Conservation (phyloP, 768 basidiomycete species). For the Auricularia sp. region DNA sequence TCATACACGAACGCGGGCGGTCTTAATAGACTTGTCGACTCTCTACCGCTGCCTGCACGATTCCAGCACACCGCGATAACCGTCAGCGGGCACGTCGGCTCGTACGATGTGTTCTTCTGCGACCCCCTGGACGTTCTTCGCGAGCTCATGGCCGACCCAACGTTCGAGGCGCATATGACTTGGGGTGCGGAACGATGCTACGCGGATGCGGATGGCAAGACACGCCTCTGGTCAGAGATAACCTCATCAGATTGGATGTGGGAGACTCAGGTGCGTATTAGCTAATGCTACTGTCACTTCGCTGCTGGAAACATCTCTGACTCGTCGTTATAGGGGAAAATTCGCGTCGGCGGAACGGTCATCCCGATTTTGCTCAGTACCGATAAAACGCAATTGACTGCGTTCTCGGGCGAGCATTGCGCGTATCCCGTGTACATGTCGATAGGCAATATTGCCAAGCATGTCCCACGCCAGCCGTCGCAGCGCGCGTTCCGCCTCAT, state of each 20-base stretch:
- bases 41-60: background rate
- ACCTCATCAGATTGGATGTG: slow-evolving; percentile 30
- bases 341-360: background rate
- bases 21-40: background rate
- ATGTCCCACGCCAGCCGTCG: slow-evolving; percentile 28
- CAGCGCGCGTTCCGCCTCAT: slow-evolving; percentile 26
- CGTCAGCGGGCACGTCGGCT: background rate
- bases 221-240: slow-evolving; percentile 27
- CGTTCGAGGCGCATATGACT: slow-evolving; percentile 18
- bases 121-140: slow-evolving; percentile 21
- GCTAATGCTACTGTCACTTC: background rate
- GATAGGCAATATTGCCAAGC: slow-evolving; percentile 33
- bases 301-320: too few relatives aligned
- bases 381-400: slow-evolving; percentile 5
- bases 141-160: slow-evolving; percentile 21
- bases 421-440: slow-evolving; percentile 36
- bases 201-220: slow-evolving; percentile 6
- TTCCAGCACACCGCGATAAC: background rate
- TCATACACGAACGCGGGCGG: background rate
- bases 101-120: background rate
- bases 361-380: background rate
- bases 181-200: slow-evolving; percentile 24
- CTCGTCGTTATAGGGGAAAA: background rate
- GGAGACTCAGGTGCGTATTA: slow-evolving; percentile 23
- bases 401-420: slow-evolving; percentile 16